Percentiles rank a stretch among this genome's conserved stretches.
Evolutionary conservation across 2,329 filamentous ascomycete species (phyloP).

Genomic region (Xylaria multiplex): DNA sequence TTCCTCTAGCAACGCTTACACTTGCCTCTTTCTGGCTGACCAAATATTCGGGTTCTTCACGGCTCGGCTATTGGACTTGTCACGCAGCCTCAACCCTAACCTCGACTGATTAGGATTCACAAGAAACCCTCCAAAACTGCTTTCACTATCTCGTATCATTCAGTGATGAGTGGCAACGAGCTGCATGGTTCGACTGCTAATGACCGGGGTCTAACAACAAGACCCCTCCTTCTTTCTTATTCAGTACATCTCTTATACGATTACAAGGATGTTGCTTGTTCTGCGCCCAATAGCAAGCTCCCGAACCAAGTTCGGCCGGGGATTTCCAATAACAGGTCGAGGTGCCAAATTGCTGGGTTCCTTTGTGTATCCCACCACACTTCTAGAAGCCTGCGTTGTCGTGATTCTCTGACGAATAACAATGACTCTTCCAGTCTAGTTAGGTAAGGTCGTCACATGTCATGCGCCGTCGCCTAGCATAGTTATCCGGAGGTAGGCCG

Average conservation of each 20-base stretch:
- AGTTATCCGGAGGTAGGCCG: slow-evolving; percentile 31
- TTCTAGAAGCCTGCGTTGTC: slow-evolving; percentile 34
- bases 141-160: background rate
- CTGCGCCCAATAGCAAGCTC: slow-evolving; percentile 28
- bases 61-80: background rate
- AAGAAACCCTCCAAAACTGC: background rate
- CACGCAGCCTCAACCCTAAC: background rate
- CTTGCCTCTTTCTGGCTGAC: slow-evolving; percentile 11
- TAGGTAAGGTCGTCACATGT: slow-evolving; percentile 24
- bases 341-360: slow-evolving; percentile 36
- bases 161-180: slow-evolving; percentile 3
- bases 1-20: slow-evolving; percentile 6
- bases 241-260: slow-evolving; percentile 13
- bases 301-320: slow-evolving; percentile 7
- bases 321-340: slow-evolving; percentile 25
- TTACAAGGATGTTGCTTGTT: slow-evolving; percentile 16
- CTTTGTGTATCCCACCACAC: slow-evolving; percentile 34
- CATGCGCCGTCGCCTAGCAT: slow-evolving; percentile 12
- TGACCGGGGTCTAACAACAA: slow-evolving; percentile 2
- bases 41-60: background rate
- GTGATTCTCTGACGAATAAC: slow-evolving; percentile 15
- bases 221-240: slow-evolving; percentile 12
- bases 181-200: slow-evolving; percentile 20
- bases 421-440: slow-evolving; percentile 7
- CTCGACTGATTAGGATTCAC: background rate